phyloP scores from a whole-genome alignment of 1,284 basidiomycete genomes.

The Trametes versicolor region DNA sequence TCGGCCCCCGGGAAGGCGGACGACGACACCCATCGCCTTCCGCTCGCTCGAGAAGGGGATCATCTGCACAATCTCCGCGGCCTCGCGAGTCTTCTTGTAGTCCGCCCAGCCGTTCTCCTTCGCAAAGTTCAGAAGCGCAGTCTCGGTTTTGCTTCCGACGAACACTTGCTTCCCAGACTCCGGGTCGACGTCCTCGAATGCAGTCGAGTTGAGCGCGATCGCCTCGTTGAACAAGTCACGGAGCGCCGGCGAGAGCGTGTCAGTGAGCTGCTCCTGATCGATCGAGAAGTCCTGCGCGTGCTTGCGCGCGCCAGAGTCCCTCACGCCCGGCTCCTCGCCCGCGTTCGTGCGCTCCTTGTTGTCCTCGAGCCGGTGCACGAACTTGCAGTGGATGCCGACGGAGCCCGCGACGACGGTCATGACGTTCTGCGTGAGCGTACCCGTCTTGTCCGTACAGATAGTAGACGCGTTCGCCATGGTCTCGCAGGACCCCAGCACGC shows the following conservation, averaged over 20 bases:
- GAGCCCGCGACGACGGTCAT: slow-evolving; percentile 98
- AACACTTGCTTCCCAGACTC: slow-evolving; percentile 76
- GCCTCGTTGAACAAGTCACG: slow-evolving; percentile 83
- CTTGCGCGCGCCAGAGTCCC: slow-evolving; percentile 42
- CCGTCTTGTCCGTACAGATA: slow-evolving; percentile 97
- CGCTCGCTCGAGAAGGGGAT: slow-evolving; percentile 95
- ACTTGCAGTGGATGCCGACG: slow-evolving; percentile 93
- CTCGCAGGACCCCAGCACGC: slow-evolving; percentile 95
- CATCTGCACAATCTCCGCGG: slow-evolving; percentile 84
- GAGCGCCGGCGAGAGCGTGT: slow-evolving; percentile 70
- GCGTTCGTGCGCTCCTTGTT: slow-evolving; percentile 83
- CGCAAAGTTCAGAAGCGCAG: slow-evolving; percentile 91
- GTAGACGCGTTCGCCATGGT: slow-evolving; percentile 99
- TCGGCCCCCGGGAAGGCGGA: slow-evolving; percentile 59
- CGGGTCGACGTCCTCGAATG: slow-evolving; percentile 87
- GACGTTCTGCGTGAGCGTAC: slow-evolving; percentile 91
- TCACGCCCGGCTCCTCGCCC: slow-evolving; percentile 58
- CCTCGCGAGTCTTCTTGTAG: slow-evolving; percentile 77
- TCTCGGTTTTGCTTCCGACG: slow-evolving; percentile 97
- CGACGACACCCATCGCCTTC: slow-evolving; percentile 96
- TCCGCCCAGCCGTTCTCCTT: slow-evolving; percentile 86
- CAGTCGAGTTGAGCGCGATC: slow-evolving; percentile 95
- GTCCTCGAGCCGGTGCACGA: slow-evolving; percentile 82
- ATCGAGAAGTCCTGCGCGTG: slow-evolving; percentile 83
- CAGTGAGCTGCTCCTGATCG: slow-evolving; percentile 79